These are phyloP conservation scores for Kluyveromyces sp. DNA, from an alignment of 1,139 yeast species.

Conservation along the genomic window DNA sequence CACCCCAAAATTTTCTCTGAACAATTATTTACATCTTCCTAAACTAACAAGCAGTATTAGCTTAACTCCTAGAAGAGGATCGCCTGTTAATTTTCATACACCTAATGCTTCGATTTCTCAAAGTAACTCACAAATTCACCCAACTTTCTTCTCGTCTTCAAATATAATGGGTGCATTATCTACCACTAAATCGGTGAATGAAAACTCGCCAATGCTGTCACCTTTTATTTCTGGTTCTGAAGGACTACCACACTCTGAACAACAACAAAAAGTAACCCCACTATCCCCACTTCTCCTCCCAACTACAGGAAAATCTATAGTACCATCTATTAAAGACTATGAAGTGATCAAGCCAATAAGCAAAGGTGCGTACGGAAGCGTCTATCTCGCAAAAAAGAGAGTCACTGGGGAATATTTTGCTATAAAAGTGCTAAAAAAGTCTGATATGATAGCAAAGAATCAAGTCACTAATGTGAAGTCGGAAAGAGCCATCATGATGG, in stretches of 20 bases:
- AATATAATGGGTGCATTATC: neutral
- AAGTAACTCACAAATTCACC: constrained; percentile 31
- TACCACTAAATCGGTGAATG: constrained; percentile 6
- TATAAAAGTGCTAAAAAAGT: constrained; percentile 83
- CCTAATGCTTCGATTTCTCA: constrained; percentile 16
- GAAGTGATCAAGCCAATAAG: constrained; percentile 89
- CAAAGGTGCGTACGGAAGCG: constrained; percentile 97
- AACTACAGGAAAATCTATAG: constrained; percentile 39
- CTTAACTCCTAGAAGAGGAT: constrained; percentile 28
- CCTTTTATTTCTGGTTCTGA: constrained; percentile 24
- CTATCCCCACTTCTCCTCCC: constrained; percentile 76
- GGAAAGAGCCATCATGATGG: constrained; percentile 95
- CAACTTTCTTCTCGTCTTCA: neutral
- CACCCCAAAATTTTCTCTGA: constrained; percentile 5
- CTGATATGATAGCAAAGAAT: constrained; percentile 95
- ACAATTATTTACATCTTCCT: constrained; percentile 10
- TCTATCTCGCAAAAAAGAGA: constrained; percentile 73
- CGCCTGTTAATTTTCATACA: constrained; percentile 21
- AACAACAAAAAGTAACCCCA: constrained; percentile 50
- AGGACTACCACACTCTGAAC: constrained; percentile 12
- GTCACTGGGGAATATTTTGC: constrained; percentile 94
- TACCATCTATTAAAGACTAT: constrained; percentile 78
- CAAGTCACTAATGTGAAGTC: constrained; percentile 92
- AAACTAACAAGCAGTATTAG: constrained; percentile 23
- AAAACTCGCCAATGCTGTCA: constrained; percentile 27